Evolutionary conservation across 306 rosid genomes (phyloP), one percentile per base, ranked within the genome.

Genomic region (Vachellia pachyceras): DNA sequence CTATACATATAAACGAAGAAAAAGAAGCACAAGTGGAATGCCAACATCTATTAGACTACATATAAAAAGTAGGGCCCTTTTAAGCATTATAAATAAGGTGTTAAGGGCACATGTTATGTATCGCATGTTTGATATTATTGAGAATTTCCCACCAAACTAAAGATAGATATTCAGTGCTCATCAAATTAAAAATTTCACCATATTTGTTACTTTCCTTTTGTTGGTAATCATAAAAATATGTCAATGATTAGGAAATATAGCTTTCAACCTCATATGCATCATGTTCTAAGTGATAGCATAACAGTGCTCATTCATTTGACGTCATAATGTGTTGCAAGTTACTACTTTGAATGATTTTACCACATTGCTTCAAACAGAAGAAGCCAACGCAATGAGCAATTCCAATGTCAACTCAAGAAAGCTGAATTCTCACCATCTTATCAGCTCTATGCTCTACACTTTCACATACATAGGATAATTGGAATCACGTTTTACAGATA

Each of bases 1-100:
- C n/a, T n/a, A n/a, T n/a, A n/a, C n/a, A n/a, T 40, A 40, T 6
- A 40, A 0, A 40, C n/a, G 1, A 0, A 5, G 1, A 6, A 40
- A 0, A 10, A 40, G 44, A 41, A 4, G 11, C 18, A 69, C 25
- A 5, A 60, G 36, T 6, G 10, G 44, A 15, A 50, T 73, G 49
- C 10, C 39, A 3, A 36, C 20, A 35, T 52, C 29, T 68, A 33
- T n/a, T 52, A n/a, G 18, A 52, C 52, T 37, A 10, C 47, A 5
- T 73, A 52, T 10, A 35, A 36, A 33, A 35, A 39, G 39, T 41
- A 40, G 20, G 69, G 67, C 13, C 42, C 35, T n/a, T 41, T 68
- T 20, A 40, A 57, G 50, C 52, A 40, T 68, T 40, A 5, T 20
- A 40, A 58, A 41, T n/a, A 60, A 60, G 39, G 39, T 10, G 39